These are phyloP conservation scores for Cetradonia linearis DNA, from an alignment of 495 filamentous ascomycete species.

Conservation along the genomic window DNA sequence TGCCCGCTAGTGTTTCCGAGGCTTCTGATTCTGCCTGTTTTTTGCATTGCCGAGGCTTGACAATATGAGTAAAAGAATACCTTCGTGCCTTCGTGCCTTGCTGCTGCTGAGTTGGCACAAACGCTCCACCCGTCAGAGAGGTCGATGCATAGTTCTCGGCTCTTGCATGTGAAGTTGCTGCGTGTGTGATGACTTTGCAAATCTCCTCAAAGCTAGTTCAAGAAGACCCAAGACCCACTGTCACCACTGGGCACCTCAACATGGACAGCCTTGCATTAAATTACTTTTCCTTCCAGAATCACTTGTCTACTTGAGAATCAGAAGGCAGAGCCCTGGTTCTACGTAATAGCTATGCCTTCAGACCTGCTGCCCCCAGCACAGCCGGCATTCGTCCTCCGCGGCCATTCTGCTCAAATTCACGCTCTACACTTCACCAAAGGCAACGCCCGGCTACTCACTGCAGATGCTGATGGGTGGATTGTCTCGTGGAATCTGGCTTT, in stretches of 20 bases:
- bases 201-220: background rate
- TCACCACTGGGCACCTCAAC: background rate
- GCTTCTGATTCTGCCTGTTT: background rate
- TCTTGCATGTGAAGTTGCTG: background rate
- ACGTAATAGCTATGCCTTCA: constrained; percentile 15
- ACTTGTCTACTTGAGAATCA: background rate
- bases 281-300: background rate
- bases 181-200: background rate
- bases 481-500: constrained; percentile 75
- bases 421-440: constrained; percentile 57
- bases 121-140: background rate
- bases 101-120: constrained; percentile 1
- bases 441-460: constrained; percentile 72
- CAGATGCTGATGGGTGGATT: constrained; percentile 83
- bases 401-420: constrained; percentile 76
- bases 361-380: constrained; percentile 46
- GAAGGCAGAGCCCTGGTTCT: background rate
- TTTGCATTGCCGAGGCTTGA: constrained; percentile 1
- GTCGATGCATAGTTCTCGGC: background rate
- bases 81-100: background rate
- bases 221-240: background rate
- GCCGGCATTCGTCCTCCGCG: constrained; percentile 77
- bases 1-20: background rate
- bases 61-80: background rate
- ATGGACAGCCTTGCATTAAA: constrained; percentile 3